Evolutionary conservation across 176 grass and related monocot genomes (phyloP), one percentile per base, ranked within the genome.

Genomic region (Tuctoria greenei): DNA sequence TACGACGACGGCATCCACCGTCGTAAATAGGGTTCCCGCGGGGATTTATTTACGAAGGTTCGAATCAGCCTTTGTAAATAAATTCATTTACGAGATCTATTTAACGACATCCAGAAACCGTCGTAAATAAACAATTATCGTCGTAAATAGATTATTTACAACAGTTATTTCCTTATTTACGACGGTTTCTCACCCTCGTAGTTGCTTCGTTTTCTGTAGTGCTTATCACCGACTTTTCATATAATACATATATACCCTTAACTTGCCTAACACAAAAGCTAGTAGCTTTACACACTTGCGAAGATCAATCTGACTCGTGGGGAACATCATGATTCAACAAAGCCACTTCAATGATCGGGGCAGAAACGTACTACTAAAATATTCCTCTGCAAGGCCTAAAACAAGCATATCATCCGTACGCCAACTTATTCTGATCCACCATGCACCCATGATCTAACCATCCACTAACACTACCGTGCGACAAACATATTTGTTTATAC

Each of bases 271-370:
- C 67, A 25, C 14, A 52, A 74, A 78, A 56, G 31, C 31, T 31
- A 31, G 67, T 66, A 37, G 26, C 37, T 79, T 73, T 84, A 72
- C 36, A 55, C 67, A 57, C 72, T 60, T 72, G 74, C 36, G 65
- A 28, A 31, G 35, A 63, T 78, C 17, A 84, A 67, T 17, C 24
- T 69, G 13, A 36, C 46, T 46, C 37, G 64, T 26, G 67, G 57
- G 38, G 67, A 50, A 34, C 66, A 84, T 4, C 67, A 66, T 78
- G 49, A 84, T 78, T 72, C 59, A 77, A 43, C 54, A 71, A 52
- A 51, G 55, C 73, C 66, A 77, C 66, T 64, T 55, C 56, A 77
- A 64, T 77, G 66, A 77, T 71, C 64, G 1, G 8, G 21, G 21
- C 13, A 71, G 47, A 77, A n/a, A n/a, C n/a, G n/a, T n/a, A n/a